Evolutionary conservation across 2,329 filamentous ascomycete genomes (phyloP).

Genomic region (Aspergillus latus): DNA sequence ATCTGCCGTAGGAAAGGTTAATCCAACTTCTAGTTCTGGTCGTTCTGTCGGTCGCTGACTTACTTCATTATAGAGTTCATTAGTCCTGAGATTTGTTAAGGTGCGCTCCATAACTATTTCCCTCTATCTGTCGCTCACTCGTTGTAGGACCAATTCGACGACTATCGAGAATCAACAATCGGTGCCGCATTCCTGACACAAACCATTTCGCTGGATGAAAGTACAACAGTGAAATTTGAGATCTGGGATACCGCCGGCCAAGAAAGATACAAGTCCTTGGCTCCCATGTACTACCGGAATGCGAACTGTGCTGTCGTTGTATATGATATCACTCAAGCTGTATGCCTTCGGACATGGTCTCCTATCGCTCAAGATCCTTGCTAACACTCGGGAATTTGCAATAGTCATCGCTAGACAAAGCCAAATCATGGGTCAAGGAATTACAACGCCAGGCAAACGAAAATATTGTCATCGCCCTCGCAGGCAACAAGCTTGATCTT

Average conservation of each 20-base stretch:
- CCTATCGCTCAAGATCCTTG: conserved; percentile 1
- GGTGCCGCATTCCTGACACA: conserved; percentile 98
- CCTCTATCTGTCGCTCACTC: conserved; percentile 7
- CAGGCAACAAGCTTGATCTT: conserved; percentile 96
- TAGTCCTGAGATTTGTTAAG: conserved; percentile 98
- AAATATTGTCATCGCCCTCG: conserved; percentile 98
- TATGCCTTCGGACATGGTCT: conserved; percentile 52
- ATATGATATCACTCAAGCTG: conserved; percentile 98
- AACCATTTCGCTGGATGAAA: conserved; percentile 96
- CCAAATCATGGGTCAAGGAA: conserved; percentile 99
- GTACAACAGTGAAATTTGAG: conserved; percentile 98
- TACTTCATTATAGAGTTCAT: conserved; percentile 70
- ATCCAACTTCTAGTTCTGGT: conserved; percentile 18
- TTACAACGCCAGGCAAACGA: conserved; percentile 98
- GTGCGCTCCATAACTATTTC: conserved; percentile 49
- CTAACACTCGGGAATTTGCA: conserved; percentile 12
- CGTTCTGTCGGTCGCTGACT: conserved; percentile 29
- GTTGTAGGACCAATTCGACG: conserved; percentile 92
- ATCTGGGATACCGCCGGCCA: conserved; percentile 99
- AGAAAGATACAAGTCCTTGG: conserved; percentile 97
- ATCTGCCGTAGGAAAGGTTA: conserved; percentile 96
- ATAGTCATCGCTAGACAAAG: conserved; percentile 95
- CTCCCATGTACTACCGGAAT: conserved; percentile 99
- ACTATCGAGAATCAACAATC: conserved; percentile 96
- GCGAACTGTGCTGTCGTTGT: conserved; percentile 99